A percentile compares a stretch with the other conserved stretches of the same genome.
These are phyloP conservation scores for Phylloporus sp. DNA, from an alignment of 768 basidiomycete species.

Conservation along the genomic window DNA sequence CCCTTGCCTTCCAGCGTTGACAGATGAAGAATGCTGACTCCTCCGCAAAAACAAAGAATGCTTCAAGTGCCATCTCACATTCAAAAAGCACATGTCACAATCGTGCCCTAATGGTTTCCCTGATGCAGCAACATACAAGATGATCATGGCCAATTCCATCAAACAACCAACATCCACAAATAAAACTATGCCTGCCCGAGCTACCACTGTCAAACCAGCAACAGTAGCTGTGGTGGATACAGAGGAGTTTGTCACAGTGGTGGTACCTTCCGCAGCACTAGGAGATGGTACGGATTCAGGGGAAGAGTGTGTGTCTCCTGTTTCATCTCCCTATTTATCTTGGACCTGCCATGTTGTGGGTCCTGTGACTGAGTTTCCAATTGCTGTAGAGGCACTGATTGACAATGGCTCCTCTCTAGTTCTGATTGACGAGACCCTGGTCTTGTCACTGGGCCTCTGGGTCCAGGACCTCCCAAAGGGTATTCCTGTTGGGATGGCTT, in stretches of 20 bases:
- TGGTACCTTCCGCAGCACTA: neutral
- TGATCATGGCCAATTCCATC: neutral
- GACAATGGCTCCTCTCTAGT: conserved; percentile 31
- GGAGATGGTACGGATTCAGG: neutral
- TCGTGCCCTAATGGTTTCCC: neutral
- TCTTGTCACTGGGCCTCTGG: neutral
- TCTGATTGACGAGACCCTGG: conserved; percentile 13
- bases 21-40: neutral
- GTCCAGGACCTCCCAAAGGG: neutral
- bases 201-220: neutral
- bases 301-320: conserved; percentile 6
- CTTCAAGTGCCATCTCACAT: neutral
- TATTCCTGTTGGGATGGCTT: neutral
- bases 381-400: conserved; percentile 19
- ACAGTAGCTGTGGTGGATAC: neutral
- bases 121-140: neutral
- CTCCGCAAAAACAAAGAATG: neutral
- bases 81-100: neutral
- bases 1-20: neutral
- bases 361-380: neutral
- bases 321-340: conserved; percentile 2
- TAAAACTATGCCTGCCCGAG: neutral
- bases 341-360: conserved; percentile 14
- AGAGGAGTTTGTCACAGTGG: neutral
- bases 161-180: neutral